Evolutionary conservation across 768 basidiomycete species (phyloP), one percentile per base, ranked within the genome.

Genomic region (Paxillus ammoniavirescens): DNA sequence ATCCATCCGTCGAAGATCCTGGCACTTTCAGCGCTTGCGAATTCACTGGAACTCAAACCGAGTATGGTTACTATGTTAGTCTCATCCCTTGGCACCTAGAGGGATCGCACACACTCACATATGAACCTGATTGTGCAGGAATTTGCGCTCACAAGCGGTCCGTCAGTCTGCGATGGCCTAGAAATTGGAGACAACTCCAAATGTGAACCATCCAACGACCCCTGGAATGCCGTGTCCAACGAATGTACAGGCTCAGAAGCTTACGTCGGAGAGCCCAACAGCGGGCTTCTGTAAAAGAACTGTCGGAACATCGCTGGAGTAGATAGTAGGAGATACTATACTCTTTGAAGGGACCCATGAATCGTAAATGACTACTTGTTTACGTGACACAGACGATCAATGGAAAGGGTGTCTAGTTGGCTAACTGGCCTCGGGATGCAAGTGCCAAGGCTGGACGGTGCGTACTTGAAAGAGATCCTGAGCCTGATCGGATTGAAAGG

Each of bases 21-120:
- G 54, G 54, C 12, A 57, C 56, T 5, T 50, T 56, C 53, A 56
- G 28, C 12, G 43, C 38, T 7, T 57, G 56, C n/a, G 31, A 38
- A n/a, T 56, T 42, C 23, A 40, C 36, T 12, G 23, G 17, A 28
- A 36, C 47, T 12, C 8, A 26, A 26, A 42, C 35, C 1, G 7
- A 26, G 6, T 14, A 31, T 17, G 8, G 12, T 42, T 18, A 10
- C 31, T 6, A 21, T 21, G n/a, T 21, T 4, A 15, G 43, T 18
- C 38, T 17, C 23, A 31, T n/a, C 7, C 14, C 13, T 44, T 8
- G 9, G 0, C 35, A 4, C 8, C 8, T 9, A 33, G 10, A 44
- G 12, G 12, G 28, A 13, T 44, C 15, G 42, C 33, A 33, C 42
- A 44, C 10, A 23, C 12, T 33, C 33, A 33, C 33, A 33, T 33